Evolutionary conservation across 2,329 filamentous ascomycete species (phyloP).

Genomic region (Pseudogymnoascus verrucosus): DNA sequence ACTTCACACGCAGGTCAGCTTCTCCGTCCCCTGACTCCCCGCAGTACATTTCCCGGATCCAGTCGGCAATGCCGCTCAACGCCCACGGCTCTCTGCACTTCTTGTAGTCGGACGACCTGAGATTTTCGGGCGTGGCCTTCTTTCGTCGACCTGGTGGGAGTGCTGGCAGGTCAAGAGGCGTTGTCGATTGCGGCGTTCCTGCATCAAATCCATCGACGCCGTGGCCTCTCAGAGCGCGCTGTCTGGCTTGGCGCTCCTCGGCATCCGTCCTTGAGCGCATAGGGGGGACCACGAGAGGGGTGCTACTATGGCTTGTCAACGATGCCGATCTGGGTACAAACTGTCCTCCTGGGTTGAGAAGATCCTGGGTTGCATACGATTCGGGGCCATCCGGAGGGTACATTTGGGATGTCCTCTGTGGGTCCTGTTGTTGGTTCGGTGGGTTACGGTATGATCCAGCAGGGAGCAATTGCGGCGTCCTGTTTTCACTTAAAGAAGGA

Average conservation of each 20-base stretch:
- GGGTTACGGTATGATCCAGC: slow-evolving; percentile 54
- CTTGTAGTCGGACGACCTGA: slow-evolving; percentile 72
- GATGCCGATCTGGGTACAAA: slow-evolving; percentile 69
- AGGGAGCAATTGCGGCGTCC: slow-evolving; percentile 39
- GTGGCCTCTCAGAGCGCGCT: slow-evolving; percentile 41
- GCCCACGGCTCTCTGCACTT: slow-evolving; percentile 90
- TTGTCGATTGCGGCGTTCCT: slow-evolving; percentile 40
- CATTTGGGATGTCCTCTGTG: slow-evolving; percentile 37
- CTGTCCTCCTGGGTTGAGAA: slow-evolving; percentile 29
- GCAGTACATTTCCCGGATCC: slow-evolving; percentile 74
- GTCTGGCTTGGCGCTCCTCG: slow-evolving; percentile 52
- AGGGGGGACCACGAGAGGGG: slow-evolving; percentile 71
- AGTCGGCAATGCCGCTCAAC: slow-evolving; percentile 74
- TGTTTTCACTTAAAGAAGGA: slow-evolving; percentile 40
- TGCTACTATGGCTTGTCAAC: slow-evolving; percentile 70
- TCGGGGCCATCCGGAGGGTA: slow-evolving; percentile 24
- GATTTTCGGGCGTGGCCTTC: slow-evolving; percentile 78
- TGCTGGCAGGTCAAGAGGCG: slow-evolving; percentile 75
- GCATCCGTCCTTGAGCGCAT: slow-evolving; percentile 90
- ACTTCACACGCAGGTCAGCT: slow-evolving; percentile 74
- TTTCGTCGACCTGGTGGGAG: slow-evolving; percentile 71
- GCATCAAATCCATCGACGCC: slow-evolving; percentile 51
- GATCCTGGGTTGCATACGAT: slow-evolving; percentile 35
- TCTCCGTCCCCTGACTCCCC: slow-evolving; percentile 59
- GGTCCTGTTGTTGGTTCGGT: slow-evolving; percentile 36